Evolutionary conservation across 768 basidiomycete genomes (phyloP).

Genomic region (Suillus placidus): DNA sequence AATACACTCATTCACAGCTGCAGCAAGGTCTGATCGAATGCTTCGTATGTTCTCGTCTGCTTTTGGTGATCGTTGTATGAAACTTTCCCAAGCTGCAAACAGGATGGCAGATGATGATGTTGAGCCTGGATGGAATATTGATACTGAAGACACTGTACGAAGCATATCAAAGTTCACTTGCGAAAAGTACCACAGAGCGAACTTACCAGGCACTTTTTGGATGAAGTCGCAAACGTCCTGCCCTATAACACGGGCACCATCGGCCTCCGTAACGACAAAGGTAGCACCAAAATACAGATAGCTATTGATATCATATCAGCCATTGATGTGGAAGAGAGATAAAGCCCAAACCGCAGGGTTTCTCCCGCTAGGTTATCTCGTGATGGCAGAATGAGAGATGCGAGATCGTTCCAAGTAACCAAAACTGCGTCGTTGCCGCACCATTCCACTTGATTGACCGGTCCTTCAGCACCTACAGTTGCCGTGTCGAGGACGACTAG

Average conservation of each 20-base stretch:
- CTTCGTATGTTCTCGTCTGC: slow-evolving; percentile 91
- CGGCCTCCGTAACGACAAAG: slow-evolving; percentile 82
- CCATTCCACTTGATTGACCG: slow-evolving; percentile 82
- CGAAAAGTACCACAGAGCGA: not conserved
- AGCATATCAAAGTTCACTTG: not conserved
- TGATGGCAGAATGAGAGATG: slow-evolving; percentile 88
- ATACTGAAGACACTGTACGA: slow-evolving; percentile 67
- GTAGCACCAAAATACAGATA: slow-evolving; percentile 78
- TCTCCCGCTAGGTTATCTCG: slow-evolving; percentile 51
- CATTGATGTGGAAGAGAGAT: not conserved
- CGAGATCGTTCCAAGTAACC: slow-evolving; percentile 77
- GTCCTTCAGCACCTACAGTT: slow-evolving; percentile 56
- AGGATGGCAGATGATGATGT: slow-evolving; percentile 89
- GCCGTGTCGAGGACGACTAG: slow-evolving; percentile 85
- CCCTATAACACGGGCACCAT: slow-evolving; percentile 85
- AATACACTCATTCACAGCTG: slow-evolving; percentile 89
- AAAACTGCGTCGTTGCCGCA: slow-evolving; percentile 95
- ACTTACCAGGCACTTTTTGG: slow-evolving; percentile 88
- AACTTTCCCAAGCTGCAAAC: slow-evolving; percentile 91
- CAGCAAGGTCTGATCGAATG: slow-evolving; percentile 82
- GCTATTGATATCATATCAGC: slow-evolving; percentile 42
- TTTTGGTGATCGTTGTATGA: slow-evolving; percentile 80
- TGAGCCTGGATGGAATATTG: slow-evolving; percentile 92
- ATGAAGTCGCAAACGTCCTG: slow-evolving; percentile 84
- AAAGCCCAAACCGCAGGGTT: slow-evolving; percentile 65